phyloP scores from a whole-genome alignment of 306 rosid species.

The Herpetospermum pedunculosum region DNA sequence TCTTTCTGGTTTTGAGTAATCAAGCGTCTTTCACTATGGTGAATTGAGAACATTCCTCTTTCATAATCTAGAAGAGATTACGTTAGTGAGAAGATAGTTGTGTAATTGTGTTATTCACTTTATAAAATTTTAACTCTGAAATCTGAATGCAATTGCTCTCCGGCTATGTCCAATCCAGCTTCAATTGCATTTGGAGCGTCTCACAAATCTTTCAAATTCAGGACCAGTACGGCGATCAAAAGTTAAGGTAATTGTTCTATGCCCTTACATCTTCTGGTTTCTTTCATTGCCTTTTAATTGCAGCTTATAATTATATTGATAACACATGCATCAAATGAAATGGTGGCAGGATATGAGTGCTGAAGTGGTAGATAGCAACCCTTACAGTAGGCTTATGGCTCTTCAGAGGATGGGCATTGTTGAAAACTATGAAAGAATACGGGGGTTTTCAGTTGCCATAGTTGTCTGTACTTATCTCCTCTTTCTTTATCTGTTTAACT shows the following conservation, averaged over 20 bases:
- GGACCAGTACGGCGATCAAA: conserved; percentile 53
- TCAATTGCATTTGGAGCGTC: conserved; percentile 44
- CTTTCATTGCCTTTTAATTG: not conserved
- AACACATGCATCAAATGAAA: not conserved
- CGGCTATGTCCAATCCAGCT: conserved; percentile 24
- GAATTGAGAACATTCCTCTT: not conserved
- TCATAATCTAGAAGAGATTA: not conserved
- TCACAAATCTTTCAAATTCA: conserved; percentile 37
- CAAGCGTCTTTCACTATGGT: not conserved
- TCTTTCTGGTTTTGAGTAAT: not conserved
- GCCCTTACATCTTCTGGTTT: not conserved
- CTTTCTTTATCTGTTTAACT: conserved; percentile 4
- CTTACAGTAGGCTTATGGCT: conserved; percentile 97
- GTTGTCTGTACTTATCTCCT: conserved; percentile 74
- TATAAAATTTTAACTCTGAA: not conserved
- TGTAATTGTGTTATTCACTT: not conserved
- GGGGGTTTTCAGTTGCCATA: conserved; percentile 90
- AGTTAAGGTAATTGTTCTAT: conserved; percentile 51
- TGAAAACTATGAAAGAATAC: conserved; percentile 81
- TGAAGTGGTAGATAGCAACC: conserved; percentile 92
- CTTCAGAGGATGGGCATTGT: conserved; percentile 99
- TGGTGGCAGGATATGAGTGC: conserved; percentile 90
- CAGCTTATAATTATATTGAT: not conserved
- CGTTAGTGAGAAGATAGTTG: not conserved
- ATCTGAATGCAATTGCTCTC: not conserved